Evolutionary conservation across 805 yeast species (phyloP).

Genomic region (Debaryomyces maramus): DNA sequence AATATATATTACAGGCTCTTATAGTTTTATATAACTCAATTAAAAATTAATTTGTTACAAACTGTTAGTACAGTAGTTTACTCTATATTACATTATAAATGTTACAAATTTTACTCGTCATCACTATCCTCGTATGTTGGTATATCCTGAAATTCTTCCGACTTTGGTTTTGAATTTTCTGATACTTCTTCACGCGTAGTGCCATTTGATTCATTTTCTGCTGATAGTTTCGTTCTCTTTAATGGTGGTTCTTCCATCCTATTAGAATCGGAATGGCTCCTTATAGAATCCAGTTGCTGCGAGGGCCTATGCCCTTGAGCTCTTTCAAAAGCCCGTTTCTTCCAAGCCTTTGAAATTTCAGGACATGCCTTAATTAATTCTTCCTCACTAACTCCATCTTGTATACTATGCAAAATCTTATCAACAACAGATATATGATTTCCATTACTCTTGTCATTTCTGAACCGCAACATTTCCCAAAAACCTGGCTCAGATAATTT

Average conservation of each 20-base stretch:
- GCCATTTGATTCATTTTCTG: neutral
- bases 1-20: no score
- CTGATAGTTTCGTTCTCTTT: slow-evolving; percentile 11
- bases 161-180: neutral
- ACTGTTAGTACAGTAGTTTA: neutral
- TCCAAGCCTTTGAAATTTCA: slow-evolving; percentile 62
- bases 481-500: slow-evolving; percentile 54
- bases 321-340: slow-evolving; percentile 49
- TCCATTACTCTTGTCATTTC: slow-evolving; percentile 91
- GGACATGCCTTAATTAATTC: slow-evolving; percentile 64
- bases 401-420: slow-evolving; percentile 79
- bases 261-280: neutral
- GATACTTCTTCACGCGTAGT: neutral
- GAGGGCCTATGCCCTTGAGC: slow-evolving; percentile 17
- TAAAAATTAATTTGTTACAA: no score
- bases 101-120: slow-evolving; percentile 15
- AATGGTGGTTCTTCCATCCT: slow-evolving; percentile 9
- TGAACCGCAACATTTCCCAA: slow-evolving; percentile 85
- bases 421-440: slow-evolving; percentile 80
- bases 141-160: slow-evolving; percentile 27
- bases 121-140: slow-evolving; percentile 46
- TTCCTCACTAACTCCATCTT: slow-evolving; percentile 80
- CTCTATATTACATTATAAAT: slow-evolving; percentile 1
- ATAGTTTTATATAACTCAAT: no score
- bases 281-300: neutral